phyloP scores from a whole-genome alignment of 257 asterid species.

The Fraxinus quadrangulata region DNA sequence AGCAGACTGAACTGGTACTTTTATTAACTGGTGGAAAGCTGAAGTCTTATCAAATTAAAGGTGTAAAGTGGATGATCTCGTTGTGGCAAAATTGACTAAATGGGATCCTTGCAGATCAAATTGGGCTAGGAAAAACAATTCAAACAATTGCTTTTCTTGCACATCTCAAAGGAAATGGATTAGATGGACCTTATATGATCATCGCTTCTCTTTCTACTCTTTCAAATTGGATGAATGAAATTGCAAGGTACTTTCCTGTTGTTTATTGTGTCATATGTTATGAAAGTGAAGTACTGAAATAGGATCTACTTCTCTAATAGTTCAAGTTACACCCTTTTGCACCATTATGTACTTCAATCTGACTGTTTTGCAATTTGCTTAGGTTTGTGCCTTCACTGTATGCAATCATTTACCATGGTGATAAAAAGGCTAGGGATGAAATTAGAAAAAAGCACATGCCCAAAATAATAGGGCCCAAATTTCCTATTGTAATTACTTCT shows the following conservation, averaged over 20 bases:
- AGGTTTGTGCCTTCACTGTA: constrained; percentile 80
- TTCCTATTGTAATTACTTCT: constrained; percentile 91
- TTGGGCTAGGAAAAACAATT: constrained; percentile 99
- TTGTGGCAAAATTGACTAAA: constrained; percentile 98
- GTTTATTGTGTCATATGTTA: constrained; percentile 5
- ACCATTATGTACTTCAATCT: background rate
- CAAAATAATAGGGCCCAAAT: constrained; percentile 70
- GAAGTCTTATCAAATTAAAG: constrained; percentile 90
- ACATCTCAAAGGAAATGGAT: constrained; percentile 92
- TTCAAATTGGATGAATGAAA: constrained; percentile 94
- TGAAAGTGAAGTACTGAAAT: constrained; percentile 3
- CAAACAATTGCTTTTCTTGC: constrained; percentile 95
- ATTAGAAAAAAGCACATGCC: constrained; percentile 86
- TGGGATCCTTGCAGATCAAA: constrained; percentile 99
- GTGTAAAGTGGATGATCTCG: constrained; percentile 98
- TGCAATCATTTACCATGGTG: constrained; percentile 88
- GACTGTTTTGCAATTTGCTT: constrained; percentile 20
- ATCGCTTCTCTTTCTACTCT: constrained; percentile 98
- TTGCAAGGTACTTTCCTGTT: constrained; percentile 54
- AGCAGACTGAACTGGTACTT: constrained; percentile 88
- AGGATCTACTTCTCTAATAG: constrained; percentile 17
- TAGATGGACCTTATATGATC: constrained; percentile 88
- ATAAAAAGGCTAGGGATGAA: constrained; percentile 68
- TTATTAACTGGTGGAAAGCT: constrained; percentile 91
- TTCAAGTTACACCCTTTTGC: constrained; percentile 1